Percentiles rank a stretch among this genome's conserved stretches.
Conservation (phyloP, 2,329 filamentous ascomycete genomes). For the Ilyonectria sp. region DNA sequence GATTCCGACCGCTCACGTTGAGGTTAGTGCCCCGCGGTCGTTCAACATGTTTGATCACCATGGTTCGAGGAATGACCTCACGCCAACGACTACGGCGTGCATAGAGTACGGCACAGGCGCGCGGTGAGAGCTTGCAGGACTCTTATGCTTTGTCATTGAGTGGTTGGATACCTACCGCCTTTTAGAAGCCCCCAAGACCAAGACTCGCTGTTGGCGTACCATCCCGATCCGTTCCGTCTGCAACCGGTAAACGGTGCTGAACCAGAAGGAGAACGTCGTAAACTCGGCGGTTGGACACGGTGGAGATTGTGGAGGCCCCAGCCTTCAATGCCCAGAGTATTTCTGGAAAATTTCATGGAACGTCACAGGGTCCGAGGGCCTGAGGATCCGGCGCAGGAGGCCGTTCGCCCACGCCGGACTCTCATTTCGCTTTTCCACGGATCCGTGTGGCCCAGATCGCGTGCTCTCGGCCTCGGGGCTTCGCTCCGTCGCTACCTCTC, state of each 20-base stretch:
- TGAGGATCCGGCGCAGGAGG: background rate
- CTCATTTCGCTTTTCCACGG: slow-evolving; percentile 5
- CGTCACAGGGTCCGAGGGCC: background rate
- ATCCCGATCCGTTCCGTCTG: background rate
- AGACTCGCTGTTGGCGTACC: background rate
- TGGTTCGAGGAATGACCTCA: slow-evolving; percentile 39
- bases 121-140: slow-evolving; percentile 2
- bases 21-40: slow-evolving; percentile 20
- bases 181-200: background rate
- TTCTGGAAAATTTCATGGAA: slow-evolving; percentile 3
- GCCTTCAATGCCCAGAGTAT: slow-evolving; percentile 1
- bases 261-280: background rate
- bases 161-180: background rate
- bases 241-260: slow-evolving; percentile 1
- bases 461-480: slow-evolving; percentile 1
- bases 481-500: background rate
- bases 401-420: slow-evolving; percentile 8
- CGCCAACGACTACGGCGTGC: slow-evolving; percentile 13
- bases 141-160: slow-evolving; percentile 13
- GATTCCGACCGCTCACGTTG: slow-evolving; percentile 1
- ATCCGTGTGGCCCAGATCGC: background rate
- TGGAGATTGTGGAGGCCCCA: slow-evolving; percentile 17
- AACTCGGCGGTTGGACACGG: slow-evolving; percentile 15
- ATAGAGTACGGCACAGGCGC: slow-evolving; percentile 23
- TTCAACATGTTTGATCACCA: slow-evolving; percentile 25